Percentiles rank a stretch among this genome's conserved stretches.
These are phyloP conservation scores for Teunomyces stri DNA, from an alignment of 805 yeast species.

Conservation along the genomic window DNA sequence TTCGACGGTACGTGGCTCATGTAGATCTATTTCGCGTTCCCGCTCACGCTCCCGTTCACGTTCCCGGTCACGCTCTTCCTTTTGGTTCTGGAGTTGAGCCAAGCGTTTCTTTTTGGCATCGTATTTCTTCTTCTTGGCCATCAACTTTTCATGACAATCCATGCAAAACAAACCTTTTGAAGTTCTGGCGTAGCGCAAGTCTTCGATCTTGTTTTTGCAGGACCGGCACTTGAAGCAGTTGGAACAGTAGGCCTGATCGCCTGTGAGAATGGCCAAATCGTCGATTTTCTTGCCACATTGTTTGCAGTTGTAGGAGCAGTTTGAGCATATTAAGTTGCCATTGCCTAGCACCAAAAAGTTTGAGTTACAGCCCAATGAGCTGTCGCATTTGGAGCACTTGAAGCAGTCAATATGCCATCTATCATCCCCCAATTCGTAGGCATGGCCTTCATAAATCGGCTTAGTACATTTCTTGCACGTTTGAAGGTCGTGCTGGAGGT, in stretches of 20 bases:
- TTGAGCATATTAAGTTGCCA: slow-evolving; percentile 85
- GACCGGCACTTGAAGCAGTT: slow-evolving; percentile 86
- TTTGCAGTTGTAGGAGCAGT: slow-evolving; percentile 88
- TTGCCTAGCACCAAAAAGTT: slow-evolving; percentile 91
- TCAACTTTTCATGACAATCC: slow-evolving; percentile 80
- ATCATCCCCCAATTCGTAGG: slow-evolving; percentile 90
- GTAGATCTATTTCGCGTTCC: slow-evolving; percentile 10
- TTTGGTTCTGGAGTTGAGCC: slow-evolving; percentile 24
- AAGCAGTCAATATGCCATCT: slow-evolving; percentile 97
- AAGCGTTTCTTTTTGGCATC: slow-evolving; percentile 44
- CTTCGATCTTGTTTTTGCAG: slow-evolving; percentile 83
- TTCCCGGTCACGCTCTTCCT: slow-evolving; percentile 25
- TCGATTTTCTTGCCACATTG: slow-evolving; percentile 84
- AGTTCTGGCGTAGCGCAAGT: slow-evolving; percentile 87
- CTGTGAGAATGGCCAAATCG: slow-evolving; percentile 90
- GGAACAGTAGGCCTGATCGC: slow-evolving; percentile 93
- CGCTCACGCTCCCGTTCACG: slow-evolving; percentile 16
- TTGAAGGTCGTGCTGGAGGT: slow-evolving; percentile 16
- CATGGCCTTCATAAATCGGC: slow-evolving; percentile 82
- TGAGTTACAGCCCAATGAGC: slow-evolving; percentile 78
- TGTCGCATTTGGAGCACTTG: slow-evolving; percentile 79
- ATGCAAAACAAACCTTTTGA: slow-evolving; percentile 91
- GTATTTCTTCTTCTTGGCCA: slow-evolving; percentile 70
- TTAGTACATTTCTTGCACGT: slow-evolving; percentile 39
- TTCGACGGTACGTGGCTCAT: slow-evolving; percentile 8